Evolutionary conservation across 2,329 filamentous ascomycete genomes (phyloP).

Genomic region (Diaporthe ilicicola): DNA sequence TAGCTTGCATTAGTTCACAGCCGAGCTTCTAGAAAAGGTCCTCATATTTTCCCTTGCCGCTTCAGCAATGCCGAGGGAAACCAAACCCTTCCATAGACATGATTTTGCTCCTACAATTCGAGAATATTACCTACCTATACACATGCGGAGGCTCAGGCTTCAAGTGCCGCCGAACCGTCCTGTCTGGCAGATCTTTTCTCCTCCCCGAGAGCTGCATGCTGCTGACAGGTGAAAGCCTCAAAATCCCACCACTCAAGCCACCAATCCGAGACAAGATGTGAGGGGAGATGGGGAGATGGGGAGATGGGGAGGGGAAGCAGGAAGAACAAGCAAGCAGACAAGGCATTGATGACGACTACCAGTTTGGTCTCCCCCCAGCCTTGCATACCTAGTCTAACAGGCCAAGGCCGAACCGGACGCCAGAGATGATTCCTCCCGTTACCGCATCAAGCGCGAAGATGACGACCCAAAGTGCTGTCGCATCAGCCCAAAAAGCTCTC

Average conservation of each 20-base stretch:
- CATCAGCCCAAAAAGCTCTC: background rate
- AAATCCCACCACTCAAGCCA: background rate
- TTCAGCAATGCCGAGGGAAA: background rate
- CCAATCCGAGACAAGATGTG: background rate
- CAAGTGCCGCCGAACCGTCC: background rate
- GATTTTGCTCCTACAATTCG: background rate
- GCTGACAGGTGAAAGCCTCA: conserved; percentile 23
- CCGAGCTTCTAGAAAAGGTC: conserved; percentile 26
- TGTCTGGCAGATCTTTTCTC: background rate
- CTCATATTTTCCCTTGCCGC: background rate
- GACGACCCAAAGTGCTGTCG: background rate
- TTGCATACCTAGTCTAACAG: background rate
- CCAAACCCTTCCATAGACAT: background rate
- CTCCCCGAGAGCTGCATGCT: background rate
- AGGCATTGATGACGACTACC: background rate
- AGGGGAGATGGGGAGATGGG: too few relatives aligned
- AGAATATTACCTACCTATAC: background rate
- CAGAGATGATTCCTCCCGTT: background rate
- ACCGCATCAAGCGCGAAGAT: background rate
- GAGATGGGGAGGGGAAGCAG: background rate
- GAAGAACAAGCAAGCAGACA: background rate
- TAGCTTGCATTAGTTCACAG: background rate
- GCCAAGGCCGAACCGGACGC: background rate
- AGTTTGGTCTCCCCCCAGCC: background rate
- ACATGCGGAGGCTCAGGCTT: too few relatives aligned